Percentiles rank a stretch among this genome's conserved stretches.
These are phyloP conservation scores for Obelidium mucronatum DNA, from an alignment of 192 early-diverging fungal genomes.

Conservation along the genomic window DNA sequence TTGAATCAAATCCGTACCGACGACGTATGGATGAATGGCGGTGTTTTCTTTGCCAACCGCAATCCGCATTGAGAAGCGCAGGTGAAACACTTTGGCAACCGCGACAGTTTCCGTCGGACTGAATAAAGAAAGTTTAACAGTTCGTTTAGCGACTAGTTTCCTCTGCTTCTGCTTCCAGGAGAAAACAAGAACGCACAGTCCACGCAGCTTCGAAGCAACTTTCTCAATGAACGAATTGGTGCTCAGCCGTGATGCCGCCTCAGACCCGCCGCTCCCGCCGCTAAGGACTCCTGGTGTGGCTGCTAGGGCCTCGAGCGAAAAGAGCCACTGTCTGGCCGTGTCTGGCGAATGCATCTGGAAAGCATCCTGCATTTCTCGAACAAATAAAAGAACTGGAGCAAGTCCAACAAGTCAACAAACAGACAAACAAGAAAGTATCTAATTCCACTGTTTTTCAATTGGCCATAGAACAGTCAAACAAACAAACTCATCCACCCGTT, in stretches of 20 bases:
- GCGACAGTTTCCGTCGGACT: conserved; percentile 25
- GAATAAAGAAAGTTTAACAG: not conserved
- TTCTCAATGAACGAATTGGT: conserved; percentile 22
- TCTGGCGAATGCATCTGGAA: conserved; percentile 6
- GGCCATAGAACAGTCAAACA: too few species aligned
- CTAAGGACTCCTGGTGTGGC: not conserved
- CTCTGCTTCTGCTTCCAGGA: too few species aligned
- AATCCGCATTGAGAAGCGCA: conserved; percentile 16
- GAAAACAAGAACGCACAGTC: conserved; percentile 14
- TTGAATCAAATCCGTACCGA: conserved; percentile 3
- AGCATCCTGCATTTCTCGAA: too few species aligned
- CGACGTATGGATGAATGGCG: conserved; percentile 28
- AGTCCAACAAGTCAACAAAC: too few species aligned
- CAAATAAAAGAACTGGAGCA: too few species aligned
- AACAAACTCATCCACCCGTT: too few species aligned
- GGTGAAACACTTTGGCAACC: conserved; percentile 21
- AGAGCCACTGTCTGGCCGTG: not conserved
- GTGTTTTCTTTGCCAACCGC: not conserved
- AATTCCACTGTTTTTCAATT: too few species aligned
- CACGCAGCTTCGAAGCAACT: conserved; percentile 8
- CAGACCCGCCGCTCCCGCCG: not conserved
- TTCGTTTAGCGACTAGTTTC: not conserved
- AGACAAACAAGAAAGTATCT: too few species aligned
- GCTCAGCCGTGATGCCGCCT: not conserved
- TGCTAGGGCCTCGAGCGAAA: not conserved